phyloP scores from a whole-genome alignment of 2,329 filamentous ascomycete species.

The Fusarium veterinarium region DNA sequence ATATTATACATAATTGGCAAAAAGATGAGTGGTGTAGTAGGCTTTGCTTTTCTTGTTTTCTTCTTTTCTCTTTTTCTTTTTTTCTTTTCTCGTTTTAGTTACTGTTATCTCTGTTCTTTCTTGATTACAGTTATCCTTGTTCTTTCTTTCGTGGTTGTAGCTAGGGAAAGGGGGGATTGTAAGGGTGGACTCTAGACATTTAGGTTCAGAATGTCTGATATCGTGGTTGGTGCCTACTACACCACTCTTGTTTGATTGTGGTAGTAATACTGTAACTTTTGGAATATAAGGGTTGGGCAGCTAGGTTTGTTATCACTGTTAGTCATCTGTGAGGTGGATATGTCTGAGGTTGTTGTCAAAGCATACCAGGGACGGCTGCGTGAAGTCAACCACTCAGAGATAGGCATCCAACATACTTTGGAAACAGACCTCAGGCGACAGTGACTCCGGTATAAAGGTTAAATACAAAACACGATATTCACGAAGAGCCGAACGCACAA shows the following conservation, averaged over 20 bases:
- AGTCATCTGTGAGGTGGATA: not conserved
- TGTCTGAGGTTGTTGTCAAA: not conserved
- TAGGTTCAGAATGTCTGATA: not conserved
- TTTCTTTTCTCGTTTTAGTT: not conserved
- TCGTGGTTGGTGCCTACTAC: not conserved
- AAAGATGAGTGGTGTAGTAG: not conserved
- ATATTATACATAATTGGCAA: rapidly evolving
- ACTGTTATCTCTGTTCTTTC: not conserved
- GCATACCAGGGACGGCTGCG: not conserved
- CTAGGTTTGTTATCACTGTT: not conserved
- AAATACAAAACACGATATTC: rapidly evolving
- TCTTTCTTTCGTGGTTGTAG: no score
- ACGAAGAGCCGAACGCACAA: rapidly evolving
- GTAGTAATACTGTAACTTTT: not conserved
- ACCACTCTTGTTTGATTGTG: not conserved
- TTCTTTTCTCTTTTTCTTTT: not conserved
- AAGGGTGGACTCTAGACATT: not conserved
- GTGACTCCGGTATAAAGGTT: rapidly evolving
- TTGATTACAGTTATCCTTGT: not conserved
- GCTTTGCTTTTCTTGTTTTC: not conserved
- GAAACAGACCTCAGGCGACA: no score
- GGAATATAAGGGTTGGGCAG: not conserved
- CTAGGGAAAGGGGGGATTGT: not conserved
- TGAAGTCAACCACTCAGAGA: rapidly evolving
- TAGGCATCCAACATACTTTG: not conserved